Evolutionary conservation across 2,329 filamentous ascomycete species (phyloP), one percentile per base, ranked within the genome.

Genomic region (Paraphaeosphaeria minitans): DNA sequence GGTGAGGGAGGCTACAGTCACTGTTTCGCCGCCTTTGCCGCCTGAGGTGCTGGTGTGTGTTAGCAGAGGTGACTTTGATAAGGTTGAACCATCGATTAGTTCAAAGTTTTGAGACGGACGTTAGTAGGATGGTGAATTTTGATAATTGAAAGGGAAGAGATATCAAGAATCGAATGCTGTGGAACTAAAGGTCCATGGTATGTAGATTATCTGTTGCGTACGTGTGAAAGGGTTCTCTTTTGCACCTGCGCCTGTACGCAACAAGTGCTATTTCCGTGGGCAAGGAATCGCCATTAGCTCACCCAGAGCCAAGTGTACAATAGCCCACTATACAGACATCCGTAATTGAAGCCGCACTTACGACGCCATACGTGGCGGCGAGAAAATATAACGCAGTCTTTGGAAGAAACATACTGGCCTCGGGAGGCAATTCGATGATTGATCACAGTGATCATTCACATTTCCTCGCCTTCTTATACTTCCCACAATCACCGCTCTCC

Each of bases 1-100:
- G 9, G 64, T 67, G n/a, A 63, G 59, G 19, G 59, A 68, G 33
- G 61, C 64, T 47, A 75, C 72, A 13, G 62, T 69, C 53, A 70
- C 66, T 7, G 62, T 62, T 9, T 64, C 56, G n/a, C 71, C 71
- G 3, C 70, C 69, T 39, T 59, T 60, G 19, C 73, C 73, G 33
- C 72, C 73, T 21, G 43, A 27, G 4, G 43, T 46, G 27, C 43
- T 46, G 22, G 8, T 13, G 13, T 22, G 22, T 21, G 5, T 31
- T 46, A 46, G 22, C 16, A 9, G 7, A 19, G 21, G 19, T 21
- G 19, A 2, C 13, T n/a, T 13, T 13, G 19, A 4, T 0, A 21
- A 43, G 9, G 10, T 43, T 3, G 39, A 42, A 7, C 35, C 2
- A 39, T 39, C 4, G n/a, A 42, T 29, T n/a, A 9, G n/a, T 1